Evolutionary conservation across 768 basidiomycete species (phyloP), one percentile per base, ranked within the genome.

Genomic region (Boletus fagicola): DNA sequence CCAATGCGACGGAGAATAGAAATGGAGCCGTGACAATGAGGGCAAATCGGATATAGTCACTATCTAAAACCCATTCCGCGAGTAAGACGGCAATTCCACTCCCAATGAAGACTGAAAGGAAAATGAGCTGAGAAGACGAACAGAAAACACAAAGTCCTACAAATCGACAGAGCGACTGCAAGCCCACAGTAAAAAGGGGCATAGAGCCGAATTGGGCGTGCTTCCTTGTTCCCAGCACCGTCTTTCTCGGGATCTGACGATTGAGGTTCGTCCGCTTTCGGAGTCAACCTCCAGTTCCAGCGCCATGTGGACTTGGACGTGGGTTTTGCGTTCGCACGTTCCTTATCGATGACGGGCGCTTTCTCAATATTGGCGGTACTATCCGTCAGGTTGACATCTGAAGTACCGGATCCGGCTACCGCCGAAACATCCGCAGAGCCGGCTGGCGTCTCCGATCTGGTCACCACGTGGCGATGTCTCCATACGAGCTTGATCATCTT

Each of bases 401-500:
- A 86, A 30, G 76, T 72, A 3, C 78, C 78, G 8, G 82, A 82
- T n/a, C n/a, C n/a, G 18, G 79, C 75, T 20, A 76, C 63, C 10
- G 26, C 47, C 5, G 82, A 81, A 45, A 76, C 75, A 35, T 78
- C 68, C 18, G 31, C 13, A 30, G 69, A 59, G 44, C 35, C 56
- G 3, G 24, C 10, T 42, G 76, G 70, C 15, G 65, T 59, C 51
- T 6, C 28, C 1, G 67, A 62, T 40, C 59, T n/a, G 3, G 40
- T 36, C 2, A 38, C 24, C 9, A 57, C 56, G 56, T 74, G 65
- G 48, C 84, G 78, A 33, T 76, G 65, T 53, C 79, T 72, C 91
- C 91, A 92, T 52, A 94, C 86, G 68, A 87, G 83, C 65, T 84
- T 83, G 77, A 93, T 90, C 68, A 93, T 79, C 62, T 88, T 88